phyloP scores from a whole-genome alignment of 2,329 filamentous ascomycete species.

The Trichoderma atrobrunneum region DNA sequence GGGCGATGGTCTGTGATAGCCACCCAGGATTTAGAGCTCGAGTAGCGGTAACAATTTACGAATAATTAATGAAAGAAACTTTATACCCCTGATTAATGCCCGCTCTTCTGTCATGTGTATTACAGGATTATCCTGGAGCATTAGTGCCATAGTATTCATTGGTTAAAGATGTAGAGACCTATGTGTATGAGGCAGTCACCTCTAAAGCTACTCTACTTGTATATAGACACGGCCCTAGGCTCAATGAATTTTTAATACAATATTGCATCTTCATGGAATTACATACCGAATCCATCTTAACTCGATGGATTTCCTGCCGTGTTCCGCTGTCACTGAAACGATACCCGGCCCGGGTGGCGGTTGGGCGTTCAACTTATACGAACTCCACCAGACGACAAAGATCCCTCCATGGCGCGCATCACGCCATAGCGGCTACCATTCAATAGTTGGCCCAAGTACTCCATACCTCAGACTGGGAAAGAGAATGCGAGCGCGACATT shows the following conservation, averaged over 20 bases:
- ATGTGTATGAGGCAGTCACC: not conserved
- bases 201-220: not conserved
- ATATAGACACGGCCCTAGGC: not conserved
- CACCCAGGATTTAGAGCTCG: not conserved
- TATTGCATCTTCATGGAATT: not conserved
- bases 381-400: not conserved
- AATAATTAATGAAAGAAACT: not conserved
- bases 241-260: not conserved
- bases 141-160: not conserved
- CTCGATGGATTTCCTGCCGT: not conserved
- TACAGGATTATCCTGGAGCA: not conserved
- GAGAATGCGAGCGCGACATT: not conserved
- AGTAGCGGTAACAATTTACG: not conserved
- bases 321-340: not conserved
- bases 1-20: not conserved
- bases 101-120: not conserved
- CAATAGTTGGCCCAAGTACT: not conserved
- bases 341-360: not conserved
- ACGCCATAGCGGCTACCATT: conserved; percentile 6
- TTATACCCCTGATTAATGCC: not conserved
- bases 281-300: not conserved
- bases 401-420: not conserved
- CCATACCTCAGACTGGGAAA: not conserved
- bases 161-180: not conserved
- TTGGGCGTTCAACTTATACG: not conserved